Evolutionary conservation across 441 rosid species (phyloP).

Genomic region (Croton laevigatus): DNA sequence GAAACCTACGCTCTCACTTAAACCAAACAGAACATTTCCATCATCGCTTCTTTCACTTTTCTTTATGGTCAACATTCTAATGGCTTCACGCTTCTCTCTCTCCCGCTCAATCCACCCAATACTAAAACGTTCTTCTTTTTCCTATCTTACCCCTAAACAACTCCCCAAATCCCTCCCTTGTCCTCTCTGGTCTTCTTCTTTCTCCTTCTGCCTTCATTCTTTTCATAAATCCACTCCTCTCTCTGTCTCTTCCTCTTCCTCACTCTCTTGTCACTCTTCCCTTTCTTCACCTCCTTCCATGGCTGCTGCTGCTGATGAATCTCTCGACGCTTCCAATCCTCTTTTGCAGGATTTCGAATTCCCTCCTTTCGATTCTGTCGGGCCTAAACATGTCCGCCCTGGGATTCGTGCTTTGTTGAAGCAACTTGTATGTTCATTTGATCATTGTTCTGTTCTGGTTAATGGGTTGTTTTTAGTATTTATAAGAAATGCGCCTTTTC

Average conservation of each 20-base stretch:
- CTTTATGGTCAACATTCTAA: conserved; percentile 23
- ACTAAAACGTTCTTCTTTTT: conserved; percentile 23
- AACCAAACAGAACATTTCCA: neutral
- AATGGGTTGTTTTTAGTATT: too few species aligned
- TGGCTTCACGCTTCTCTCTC: conserved; percentile 37
- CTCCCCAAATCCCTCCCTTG: conserved; percentile 41
- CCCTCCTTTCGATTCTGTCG: conserved; percentile 66
- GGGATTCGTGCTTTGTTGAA: conserved; percentile 68
- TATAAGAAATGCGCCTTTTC: too few species aligned
- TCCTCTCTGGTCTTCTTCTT: conserved; percentile 74
- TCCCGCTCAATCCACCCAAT: conserved; percentile 43
- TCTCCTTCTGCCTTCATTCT: conserved; percentile 55
- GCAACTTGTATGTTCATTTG: conserved; percentile 44
- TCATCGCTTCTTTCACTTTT: neutral
- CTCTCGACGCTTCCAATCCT: conserved; percentile 45
- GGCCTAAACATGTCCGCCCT: conserved; percentile 64
- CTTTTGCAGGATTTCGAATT: conserved; percentile 66
- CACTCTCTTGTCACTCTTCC: conserved; percentile 32
- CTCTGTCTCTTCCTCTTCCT: conserved; percentile 26
- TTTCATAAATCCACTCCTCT: conserved; percentile 24
- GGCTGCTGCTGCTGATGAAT: conserved; percentile 31
- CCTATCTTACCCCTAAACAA: conserved; percentile 36
- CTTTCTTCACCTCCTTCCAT: conserved; percentile 31
- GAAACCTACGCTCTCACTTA: neutral
- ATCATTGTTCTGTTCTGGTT: neutral